A percentile compares a stretch with the other conserved stretches of the same genome.
Conservation (phyloP, 2,329 filamentous ascomycete species). For the Tolypocladium cylindrosporum region DNA sequence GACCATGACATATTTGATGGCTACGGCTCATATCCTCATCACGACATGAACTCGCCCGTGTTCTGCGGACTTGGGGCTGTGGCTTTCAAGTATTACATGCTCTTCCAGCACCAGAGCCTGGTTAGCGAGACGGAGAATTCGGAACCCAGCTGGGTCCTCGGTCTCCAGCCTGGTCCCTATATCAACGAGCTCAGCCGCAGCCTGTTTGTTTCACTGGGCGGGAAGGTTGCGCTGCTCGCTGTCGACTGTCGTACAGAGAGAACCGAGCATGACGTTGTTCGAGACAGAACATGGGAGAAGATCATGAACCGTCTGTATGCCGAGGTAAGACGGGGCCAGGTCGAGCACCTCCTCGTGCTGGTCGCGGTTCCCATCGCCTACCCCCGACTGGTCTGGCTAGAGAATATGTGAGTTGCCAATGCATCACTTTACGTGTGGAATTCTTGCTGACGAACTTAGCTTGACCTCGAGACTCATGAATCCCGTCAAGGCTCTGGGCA, state of each 20-base stretch:
- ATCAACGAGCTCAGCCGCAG: constrained; percentile 80
- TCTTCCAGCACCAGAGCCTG: constrained; percentile 94
- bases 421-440: neutral
- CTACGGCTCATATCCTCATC: constrained; percentile 84
- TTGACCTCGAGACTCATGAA: constrained; percentile 80
- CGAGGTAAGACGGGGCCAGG: constrained; percentile 74
- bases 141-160: constrained; percentile 88
- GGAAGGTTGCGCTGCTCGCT: constrained; percentile 70
- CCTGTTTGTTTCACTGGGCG: constrained; percentile 74
- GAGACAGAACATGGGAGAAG: constrained; percentile 71
- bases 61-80: constrained; percentile 84
- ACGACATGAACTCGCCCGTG: constrained; percentile 83
- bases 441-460: constrained; percentile 30
- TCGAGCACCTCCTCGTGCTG: constrained; percentile 82
- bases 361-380: constrained; percentile 79
- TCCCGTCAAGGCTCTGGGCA: constrained; percentile 79
- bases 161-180: constrained; percentile 72
- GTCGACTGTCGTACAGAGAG: constrained; percentile 89
- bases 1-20: constrained; percentile 91
- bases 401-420: constrained; percentile 48
- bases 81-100: constrained; percentile 97
- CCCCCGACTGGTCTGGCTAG: constrained; percentile 61
- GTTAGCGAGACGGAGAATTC: constrained; percentile 67
- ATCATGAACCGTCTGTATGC: constrained; percentile 77
- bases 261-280: constrained; percentile 71